Conservation (phyloP, 1,284 basidiomycete species). For the Cutaneotrichosporon curvatum region DNA sequence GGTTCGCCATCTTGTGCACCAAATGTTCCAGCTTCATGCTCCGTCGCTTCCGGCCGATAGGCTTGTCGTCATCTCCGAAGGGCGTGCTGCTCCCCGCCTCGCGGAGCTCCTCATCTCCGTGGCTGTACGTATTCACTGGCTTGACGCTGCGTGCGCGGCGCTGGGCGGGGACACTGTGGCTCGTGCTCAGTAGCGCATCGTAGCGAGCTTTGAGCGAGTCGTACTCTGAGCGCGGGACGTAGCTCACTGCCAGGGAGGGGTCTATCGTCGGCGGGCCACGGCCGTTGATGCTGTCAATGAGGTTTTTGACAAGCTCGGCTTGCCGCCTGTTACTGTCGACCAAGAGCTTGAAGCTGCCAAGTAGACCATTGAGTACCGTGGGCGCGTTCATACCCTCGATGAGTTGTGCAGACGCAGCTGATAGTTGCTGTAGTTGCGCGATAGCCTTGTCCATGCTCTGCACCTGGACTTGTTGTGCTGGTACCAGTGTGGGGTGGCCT, state of each 20-base stretch:
- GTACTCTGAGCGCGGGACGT: constrained; percentile 30
- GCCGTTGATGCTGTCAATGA: constrained; percentile 17
- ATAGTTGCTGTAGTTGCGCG: constrained; percentile 21
- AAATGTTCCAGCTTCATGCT: constrained; percentile 44
- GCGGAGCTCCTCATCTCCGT: constrained; percentile 3
- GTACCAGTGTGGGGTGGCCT: constrained; percentile 9
- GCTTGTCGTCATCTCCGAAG: constrained; percentile 14
- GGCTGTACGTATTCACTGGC: constrained; percentile 5
- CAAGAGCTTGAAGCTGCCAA: constrained; percentile 27
- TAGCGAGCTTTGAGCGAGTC: constrained; percentile 35
- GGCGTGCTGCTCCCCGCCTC: constrained; percentile 8
- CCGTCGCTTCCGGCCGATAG: constrained; percentile 27
- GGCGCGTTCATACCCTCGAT: constrained; percentile 29
- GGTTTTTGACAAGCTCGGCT: constrained; percentile 26
- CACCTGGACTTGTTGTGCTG: constrained; percentile 16
- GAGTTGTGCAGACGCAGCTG: constrained; percentile 18
- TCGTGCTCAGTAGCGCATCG: constrained; percentile 25
- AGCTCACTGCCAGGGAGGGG: constrained; percentile 20
- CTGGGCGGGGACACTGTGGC: constrained; percentile 3
- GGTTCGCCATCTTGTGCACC: constrained; percentile 42
- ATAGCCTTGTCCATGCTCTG: constrained; percentile 21
- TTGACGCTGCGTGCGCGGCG: constrained; percentile 5
- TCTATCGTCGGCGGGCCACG: constrained; percentile 22
- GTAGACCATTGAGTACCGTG: constrained; percentile 23
- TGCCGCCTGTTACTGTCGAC: constrained; percentile 30